Percentiles rank a stretch among this genome's conserved stretches.
Conservation (phyloP, 306 rosid genomes). For the Oxytropis ochrocephala region DNA sequence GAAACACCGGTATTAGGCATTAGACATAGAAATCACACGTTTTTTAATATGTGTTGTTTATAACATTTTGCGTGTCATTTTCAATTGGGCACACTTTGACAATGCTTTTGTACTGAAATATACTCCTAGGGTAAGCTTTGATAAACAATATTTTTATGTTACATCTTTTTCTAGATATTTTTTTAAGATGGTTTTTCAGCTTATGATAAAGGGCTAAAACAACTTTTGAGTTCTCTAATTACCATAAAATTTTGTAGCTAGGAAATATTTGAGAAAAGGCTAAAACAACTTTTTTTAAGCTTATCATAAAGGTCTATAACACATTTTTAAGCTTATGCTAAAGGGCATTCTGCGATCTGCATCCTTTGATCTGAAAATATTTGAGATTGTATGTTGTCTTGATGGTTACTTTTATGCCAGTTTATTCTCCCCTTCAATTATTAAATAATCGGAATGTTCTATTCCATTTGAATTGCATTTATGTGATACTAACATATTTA, state of each 20-base stretch:
- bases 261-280: not conserved
- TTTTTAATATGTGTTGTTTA: not conserved
- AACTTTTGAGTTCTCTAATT: not conserved
- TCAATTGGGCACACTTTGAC: not conserved
- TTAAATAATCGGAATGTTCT: conserved; percentile 6
- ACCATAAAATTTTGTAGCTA: not conserved
- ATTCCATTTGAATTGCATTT: not conserved
- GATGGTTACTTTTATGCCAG: not conserved
- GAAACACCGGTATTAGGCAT: not conserved
- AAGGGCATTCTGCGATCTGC: not conserved
- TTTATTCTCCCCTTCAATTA: not conserved
- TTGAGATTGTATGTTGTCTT: not conserved
- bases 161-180: not conserved
- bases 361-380: conserved; percentile 9
- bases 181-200: not conserved
- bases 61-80: not conserved
- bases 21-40: not conserved
- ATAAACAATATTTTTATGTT: not conserved
- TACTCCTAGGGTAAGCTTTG: not conserved
- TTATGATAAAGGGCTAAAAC: not conserved
- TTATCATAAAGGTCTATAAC: too few relatives aligned
- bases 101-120: not conserved
- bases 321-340: too few relatives aligned
- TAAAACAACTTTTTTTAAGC: too few relatives aligned
- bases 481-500: not conserved